Percentiles rank a stretch among this genome's conserved stretches.
These are phyloP conservation scores for Cryphonectria naterciae DNA, from an alignment of 2,329 filamentous ascomycete genomes.

Conservation along the genomic window DNA sequence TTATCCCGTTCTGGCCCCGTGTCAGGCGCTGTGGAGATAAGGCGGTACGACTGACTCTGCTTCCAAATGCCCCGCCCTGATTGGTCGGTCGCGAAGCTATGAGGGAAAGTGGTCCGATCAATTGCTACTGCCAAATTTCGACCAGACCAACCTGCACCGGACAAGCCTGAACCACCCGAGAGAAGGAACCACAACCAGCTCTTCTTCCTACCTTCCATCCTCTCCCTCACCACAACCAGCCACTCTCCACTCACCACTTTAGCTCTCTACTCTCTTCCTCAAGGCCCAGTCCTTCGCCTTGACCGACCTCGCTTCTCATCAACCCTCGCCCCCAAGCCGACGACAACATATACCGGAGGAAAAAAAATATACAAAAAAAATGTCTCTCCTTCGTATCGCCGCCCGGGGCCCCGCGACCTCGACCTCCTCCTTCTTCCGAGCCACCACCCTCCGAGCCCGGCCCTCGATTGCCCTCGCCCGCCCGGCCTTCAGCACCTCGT, in stretches of 20 bases:
- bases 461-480: conserved; percentile 47
- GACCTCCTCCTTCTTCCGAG: conserved; percentile 60
- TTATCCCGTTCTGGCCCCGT: not conserved
- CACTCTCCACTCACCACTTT: conserved; percentile 23
- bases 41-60: conserved; percentile 14
- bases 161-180: conserved; percentile 5
- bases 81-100: conserved; percentile 9
- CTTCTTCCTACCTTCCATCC: conserved; percentile 4
- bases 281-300: conserved; percentile 33
- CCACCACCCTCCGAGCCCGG: conserved; percentile 58
- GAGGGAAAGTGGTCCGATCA: conserved; percentile 16
- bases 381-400: conserved; percentile 67
- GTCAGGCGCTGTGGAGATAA: conserved; percentile 15
- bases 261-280: conserved; percentile 33
- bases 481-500: conserved; percentile 66
- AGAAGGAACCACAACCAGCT: conserved; percentile 13
- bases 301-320: conserved; percentile 24
- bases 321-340: conserved; percentile 51
- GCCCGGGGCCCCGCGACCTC: conserved; percentile 66
- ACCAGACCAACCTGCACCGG: conserved; percentile 6
- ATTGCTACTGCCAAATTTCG: conserved; percentile 12
- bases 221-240: conserved; percentile 18
- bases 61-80: conserved; percentile 11
- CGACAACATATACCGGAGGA: not conserved
- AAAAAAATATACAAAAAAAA: conserved; percentile 12